These are phyloP conservation scores for Gnomoniopsis smithogilvyi DNA, from an alignment of 2,329 filamentous ascomycete genomes.

Conservation along the genomic window DNA sequence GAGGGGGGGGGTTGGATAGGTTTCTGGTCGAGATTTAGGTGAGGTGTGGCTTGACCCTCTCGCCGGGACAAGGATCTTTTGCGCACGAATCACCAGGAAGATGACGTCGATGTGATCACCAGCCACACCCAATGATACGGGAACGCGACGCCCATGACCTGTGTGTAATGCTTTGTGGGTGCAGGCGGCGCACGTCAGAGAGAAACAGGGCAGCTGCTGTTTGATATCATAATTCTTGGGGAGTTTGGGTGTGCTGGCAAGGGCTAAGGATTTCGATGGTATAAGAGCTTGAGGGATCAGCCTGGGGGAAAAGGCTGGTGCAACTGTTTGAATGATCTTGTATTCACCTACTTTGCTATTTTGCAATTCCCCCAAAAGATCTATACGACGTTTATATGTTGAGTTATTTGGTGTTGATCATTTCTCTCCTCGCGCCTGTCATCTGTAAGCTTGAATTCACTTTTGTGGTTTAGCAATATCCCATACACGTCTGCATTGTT, in stretches of 20 bases:
- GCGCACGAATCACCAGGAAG: neutral
- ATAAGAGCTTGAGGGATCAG: neutral
- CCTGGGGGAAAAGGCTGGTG: neutral
- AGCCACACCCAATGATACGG: neutral
- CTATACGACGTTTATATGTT: neutral
- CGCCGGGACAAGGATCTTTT: neutral
- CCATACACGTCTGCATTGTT: neutral
- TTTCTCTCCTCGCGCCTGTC: neutral
- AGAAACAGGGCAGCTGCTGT: neutral
- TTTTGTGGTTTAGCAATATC: neutral
- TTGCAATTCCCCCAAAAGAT: neutral
- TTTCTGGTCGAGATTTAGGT: too few species aligned
- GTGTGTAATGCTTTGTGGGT: neutral
- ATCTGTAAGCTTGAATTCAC: neutral
- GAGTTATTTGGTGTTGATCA: neutral
- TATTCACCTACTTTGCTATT: neutral
- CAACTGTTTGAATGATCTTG: neutral
- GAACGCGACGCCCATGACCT: neutral
- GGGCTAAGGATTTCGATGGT: neutral
- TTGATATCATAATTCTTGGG: neutral
- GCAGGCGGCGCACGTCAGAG: neutral
- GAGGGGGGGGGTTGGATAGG: too few species aligned
- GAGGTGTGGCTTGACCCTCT: conserved; percentile 9
- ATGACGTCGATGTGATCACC: conserved; percentile 10
- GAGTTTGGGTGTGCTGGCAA: neutral